Percentiles rank a stretch among this genome's conserved stretches.
Evolutionary conservation across 495 filamentous ascomycete genomes (phyloP).

Genomic region (Bacidia gigantensis): DNA sequence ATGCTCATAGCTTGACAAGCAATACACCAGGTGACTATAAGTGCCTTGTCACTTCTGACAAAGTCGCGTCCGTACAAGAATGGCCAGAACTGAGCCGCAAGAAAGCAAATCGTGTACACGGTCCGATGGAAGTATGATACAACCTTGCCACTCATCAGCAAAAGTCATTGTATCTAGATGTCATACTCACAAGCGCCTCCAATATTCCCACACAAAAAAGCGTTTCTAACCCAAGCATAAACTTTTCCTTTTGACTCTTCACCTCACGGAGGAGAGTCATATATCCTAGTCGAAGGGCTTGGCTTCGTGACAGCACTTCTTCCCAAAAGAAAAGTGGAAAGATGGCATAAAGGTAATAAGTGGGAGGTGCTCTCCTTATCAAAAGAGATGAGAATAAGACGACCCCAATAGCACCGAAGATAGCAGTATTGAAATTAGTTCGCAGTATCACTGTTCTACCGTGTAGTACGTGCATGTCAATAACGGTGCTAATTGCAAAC

Average conservation of each 20-base stretch:
- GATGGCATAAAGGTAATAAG: conserved; percentile 84
- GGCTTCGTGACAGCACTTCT: conserved; percentile 72
- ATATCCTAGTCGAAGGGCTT: conserved; percentile 52
- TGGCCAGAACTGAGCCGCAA: conserved; percentile 67
- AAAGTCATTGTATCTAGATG: no score
- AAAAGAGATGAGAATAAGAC: conserved; percentile 65
- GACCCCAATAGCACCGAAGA: conserved; percentile 65
- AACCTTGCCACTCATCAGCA: no score
- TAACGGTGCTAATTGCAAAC: conserved; percentile 81
- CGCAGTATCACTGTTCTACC: conserved; percentile 53
- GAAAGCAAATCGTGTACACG: conserved; percentile 70
- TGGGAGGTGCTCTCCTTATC: conserved; percentile 62
- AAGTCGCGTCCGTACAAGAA: conserved; percentile 59
- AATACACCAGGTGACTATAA: conserved; percentile 61
- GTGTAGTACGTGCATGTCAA: conserved; percentile 80
- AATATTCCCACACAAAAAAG: conserved; percentile 57
- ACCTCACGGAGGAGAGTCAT: conserved; percentile 56
- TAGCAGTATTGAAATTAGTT: conserved; percentile 40
- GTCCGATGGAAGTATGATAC: conserved; percentile 85
- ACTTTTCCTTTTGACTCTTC: conserved; percentile 37
- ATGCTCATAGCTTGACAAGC: conserved; percentile 72
- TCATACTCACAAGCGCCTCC: conserved; percentile 65
- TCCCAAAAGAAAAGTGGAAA: conserved; percentile 97
- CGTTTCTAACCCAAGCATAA: conserved; percentile 44
- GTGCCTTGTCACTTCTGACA: conserved; percentile 42